Percentiles rank a stretch among this genome's conserved stretches.
phyloP scores from a whole-genome alignment of 2,329 filamentous ascomycete species.

The Davidsoniella virescens region DNA sequence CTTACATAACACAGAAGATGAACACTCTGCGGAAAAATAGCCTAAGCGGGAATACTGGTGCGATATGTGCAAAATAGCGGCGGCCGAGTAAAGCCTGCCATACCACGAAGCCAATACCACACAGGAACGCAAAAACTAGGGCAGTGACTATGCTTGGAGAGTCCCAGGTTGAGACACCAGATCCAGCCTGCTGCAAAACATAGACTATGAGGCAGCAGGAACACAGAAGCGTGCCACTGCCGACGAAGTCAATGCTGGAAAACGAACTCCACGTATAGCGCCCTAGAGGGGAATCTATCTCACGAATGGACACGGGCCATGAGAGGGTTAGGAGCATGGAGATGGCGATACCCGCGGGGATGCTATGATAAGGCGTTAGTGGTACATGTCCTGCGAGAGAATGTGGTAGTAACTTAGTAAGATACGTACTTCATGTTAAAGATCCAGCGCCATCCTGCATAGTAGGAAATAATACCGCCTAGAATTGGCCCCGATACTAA shows the following conservation, averaged over 20 bases:
- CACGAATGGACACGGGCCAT: constrained; percentile 10
- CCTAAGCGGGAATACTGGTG: constrained; percentile 39
- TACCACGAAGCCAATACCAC: constrained; percentile 31
- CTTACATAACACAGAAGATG: constrained; percentile 32
- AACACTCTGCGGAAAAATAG: constrained; percentile 34
- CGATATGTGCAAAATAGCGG: constrained; percentile 24
- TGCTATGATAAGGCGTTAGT: constrained; percentile 19
- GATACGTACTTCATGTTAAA: constrained; percentile 43
- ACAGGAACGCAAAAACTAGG: constrained; percentile 30
- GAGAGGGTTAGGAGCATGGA: constrained; percentile 24
- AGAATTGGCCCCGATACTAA: constrained; percentile 43
- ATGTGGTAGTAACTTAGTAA: not conserved
- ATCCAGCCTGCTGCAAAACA: constrained; percentile 39
- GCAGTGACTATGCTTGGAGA: constrained; percentile 33
- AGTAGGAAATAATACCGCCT: constrained; percentile 38
- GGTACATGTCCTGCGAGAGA: no score
- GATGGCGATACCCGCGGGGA: constrained; percentile 29
- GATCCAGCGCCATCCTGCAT: constrained; percentile 40
- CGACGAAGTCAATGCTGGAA: constrained; percentile 34
- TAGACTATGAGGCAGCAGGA: constrained; percentile 39
- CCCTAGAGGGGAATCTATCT: constrained; percentile 3
- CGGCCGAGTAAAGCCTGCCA: constrained; percentile 34
- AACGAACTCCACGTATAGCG: constrained; percentile 25
- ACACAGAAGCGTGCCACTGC: constrained; percentile 32
- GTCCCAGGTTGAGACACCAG: constrained; percentile 34